Conservation (phyloP, 1,139 yeast species). For the Yamadazyma dendronema region DNA sequence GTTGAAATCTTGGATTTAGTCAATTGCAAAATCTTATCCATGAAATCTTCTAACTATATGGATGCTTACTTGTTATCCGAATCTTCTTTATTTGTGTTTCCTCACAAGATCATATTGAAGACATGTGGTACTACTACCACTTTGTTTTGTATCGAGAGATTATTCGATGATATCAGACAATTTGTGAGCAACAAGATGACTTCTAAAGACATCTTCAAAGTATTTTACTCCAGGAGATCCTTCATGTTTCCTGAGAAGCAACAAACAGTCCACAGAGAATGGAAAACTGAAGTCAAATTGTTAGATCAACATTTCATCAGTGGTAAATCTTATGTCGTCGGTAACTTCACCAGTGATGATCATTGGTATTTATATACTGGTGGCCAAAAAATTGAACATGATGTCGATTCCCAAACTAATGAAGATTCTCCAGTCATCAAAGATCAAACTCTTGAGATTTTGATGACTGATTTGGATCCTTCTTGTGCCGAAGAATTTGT, state of each 20-base stretch:
- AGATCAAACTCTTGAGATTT: slow-evolving; percentile 83
- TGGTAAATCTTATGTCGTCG: slow-evolving; percentile 77
- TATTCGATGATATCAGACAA: slow-evolving; percentile 44
- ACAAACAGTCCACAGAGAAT: slow-evolving; percentile 74
- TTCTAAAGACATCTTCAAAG: slow-evolving; percentile 52
- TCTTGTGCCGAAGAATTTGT: slow-evolving; percentile 60
- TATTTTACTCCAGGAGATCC: slow-evolving; percentile 86
- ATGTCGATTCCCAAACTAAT: too few relatives aligned
- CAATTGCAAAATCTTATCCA: slow-evolving; percentile 84
- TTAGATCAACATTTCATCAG: slow-evolving; percentile 61
- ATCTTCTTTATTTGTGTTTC: slow-evolving; percentile 85
- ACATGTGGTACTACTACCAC: slow-evolving; percentile 98
- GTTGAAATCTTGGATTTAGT: slow-evolving; percentile 74
- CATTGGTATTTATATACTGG: slow-evolving; percentile 91
- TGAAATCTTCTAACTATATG: slow-evolving; percentile 61
- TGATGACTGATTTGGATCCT: slow-evolving; percentile 83
- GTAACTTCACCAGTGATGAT: slow-evolving; percentile 68
- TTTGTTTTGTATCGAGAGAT: slow-evolving; percentile 66
- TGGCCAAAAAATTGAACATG: slow-evolving; percentile 25
- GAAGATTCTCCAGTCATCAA: slow-evolving; percentile 6
- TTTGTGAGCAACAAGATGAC: slow-evolving; percentile 17
- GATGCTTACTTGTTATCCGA: slow-evolving; percentile 90
- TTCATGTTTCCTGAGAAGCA: slow-evolving; percentile 93
- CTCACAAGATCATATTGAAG: slow-evolving; percentile 81
- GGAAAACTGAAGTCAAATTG: slow-evolving; percentile 77